Base-by-base conservation (phyloP, 106 monocot genomes). In the Gastrodia elata region DNA sequence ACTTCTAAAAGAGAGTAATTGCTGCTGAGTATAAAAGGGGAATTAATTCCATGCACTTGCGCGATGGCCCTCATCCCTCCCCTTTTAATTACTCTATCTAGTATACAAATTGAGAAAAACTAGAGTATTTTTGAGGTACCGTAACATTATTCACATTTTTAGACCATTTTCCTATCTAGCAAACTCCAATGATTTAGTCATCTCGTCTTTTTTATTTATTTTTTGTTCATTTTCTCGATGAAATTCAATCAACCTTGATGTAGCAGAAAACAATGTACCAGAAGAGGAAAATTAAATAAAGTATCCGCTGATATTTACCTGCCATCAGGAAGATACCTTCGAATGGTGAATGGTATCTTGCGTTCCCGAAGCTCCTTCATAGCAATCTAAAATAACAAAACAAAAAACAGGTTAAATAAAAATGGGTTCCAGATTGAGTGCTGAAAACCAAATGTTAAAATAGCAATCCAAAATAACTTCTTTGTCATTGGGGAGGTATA, bases 281-380 rank as follows among this genome's bases (percentile, higher is more conserved):
- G 34, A 65, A 35, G 6, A 68, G 9, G 4, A 1, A 38, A 13
- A 59, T 25, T 8, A 6, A 39, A 61, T 6, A 22, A 22, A 64
- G 64, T 3, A 33, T 44, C 26, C 25, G 59, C 18, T 22, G 0
- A 27, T n/a, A 71, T 18, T 64, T 67, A 89, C 89, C 89, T 89
- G 58, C 89, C 89, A 86, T 89, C 89, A 64, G 89, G 89, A 36
- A 89, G 69, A 78, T 89, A 89, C 39, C 86, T 77, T 20, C 89
- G 80, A 65, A 89, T 89, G 64, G 89, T 89, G 58, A 89, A 89
- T 18, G 89, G 89, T 58, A 89, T 89, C 67, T 89, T 89, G 39
- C 89, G 83, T 55, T 77, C 77, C 7, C 89, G 77, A 25, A 89
- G 79, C 69, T 89, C 89, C 72, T 89, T 86, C 89, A 84, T 86